Conservation (phyloP, 495 filamentous ascomycete genomes). For the Penicillium soppii region DNA sequence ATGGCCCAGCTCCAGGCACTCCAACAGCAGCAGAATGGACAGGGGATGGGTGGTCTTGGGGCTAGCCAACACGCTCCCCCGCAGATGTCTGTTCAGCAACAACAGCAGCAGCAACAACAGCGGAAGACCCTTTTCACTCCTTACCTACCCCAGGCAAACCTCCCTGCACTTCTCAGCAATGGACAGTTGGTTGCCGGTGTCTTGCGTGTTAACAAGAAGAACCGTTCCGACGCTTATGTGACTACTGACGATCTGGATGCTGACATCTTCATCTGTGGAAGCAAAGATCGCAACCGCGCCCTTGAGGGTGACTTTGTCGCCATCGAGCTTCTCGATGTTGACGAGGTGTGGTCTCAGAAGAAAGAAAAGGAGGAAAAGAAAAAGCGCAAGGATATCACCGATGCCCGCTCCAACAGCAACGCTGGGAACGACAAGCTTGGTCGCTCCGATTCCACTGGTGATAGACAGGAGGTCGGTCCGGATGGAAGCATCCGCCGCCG, state of each 20-base stretch:
- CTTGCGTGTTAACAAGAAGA: slow-evolving; percentile 98
- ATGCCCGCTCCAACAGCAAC: slow-evolving; percentile 72
- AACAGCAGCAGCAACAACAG: slow-evolving; percentile 83
- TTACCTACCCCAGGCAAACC: slow-evolving; percentile 91
- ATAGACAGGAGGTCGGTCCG: slow-evolving; percentile 60
- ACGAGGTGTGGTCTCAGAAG: slow-evolving; percentile 98
- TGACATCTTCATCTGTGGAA: slow-evolving; percentile 99
- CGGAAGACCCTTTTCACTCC: slow-evolving; percentile 98
- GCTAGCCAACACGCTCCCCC: slow-evolving; percentile 76
- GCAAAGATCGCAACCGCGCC: slow-evolving; percentile 95
- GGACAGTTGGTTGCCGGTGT: slow-evolving; percentile 95
- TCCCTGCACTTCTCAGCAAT: slow-evolving; percentile 86
- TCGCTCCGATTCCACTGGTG: slow-evolving; percentile 62
- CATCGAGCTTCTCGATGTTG: slow-evolving; percentile 93
- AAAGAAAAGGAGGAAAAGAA: slow-evolving; percentile 99
- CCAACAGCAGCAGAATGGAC: slow-evolving; percentile 80
- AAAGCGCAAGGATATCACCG: slow-evolving; percentile 98
- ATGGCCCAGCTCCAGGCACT: slow-evolving; percentile 88
- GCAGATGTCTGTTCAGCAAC: slow-evolving; percentile 54
- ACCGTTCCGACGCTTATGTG: slow-evolving; percentile 96
- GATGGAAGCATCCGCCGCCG: slow-evolving; percentile 86
- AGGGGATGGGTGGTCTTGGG: slow-evolving; percentile 64
- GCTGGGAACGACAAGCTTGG: slow-evolving; percentile 68
- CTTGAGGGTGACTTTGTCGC: slow-evolving; percentile 95
- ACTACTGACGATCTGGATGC: slow-evolving; percentile 92